phyloP scores from a whole-genome alignment of 2,329 filamentous ascomycete species.

The Aureobasidium sp. region DNA sequence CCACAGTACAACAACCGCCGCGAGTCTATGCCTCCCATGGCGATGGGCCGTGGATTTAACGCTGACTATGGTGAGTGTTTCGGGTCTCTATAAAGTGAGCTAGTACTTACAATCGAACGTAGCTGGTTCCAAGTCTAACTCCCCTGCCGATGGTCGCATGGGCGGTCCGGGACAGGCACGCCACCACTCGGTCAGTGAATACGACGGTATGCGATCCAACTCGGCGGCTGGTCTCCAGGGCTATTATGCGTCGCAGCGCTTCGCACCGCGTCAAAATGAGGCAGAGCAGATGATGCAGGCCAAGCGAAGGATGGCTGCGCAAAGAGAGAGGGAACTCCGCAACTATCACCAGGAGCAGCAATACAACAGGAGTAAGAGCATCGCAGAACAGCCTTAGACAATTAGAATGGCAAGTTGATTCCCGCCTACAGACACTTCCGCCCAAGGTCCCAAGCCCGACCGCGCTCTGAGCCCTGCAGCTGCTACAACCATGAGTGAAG shows the following conservation, averaged over 20 bases:
- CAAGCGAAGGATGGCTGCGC: constrained; percentile 97
- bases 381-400: constrained; percentile 24
- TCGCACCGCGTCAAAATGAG: constrained; percentile 80
- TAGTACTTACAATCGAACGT: not conserved
- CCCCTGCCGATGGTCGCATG: constrained; percentile 32
- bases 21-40: constrained; percentile 65
- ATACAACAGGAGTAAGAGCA: constrained; percentile 95
- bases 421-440: constrained; percentile 51
- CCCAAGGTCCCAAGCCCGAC: constrained; percentile 61
- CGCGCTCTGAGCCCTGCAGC: constrained; percentile 69
- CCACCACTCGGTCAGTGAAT: constrained; percentile 79
- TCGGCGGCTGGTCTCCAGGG: constrained; percentile 75
- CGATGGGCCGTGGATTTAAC: constrained; percentile 40
- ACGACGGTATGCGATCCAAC: constrained; percentile 66
- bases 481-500: constrained; percentile 76
- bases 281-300: constrained; percentile 98
- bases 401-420: constrained; percentile 25
- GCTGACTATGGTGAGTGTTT: constrained; percentile 46
- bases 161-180: constrained; percentile 54
- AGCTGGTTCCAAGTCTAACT: constrained; percentile 9
- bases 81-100: not conserved
- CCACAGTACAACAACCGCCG: constrained; percentile 54
- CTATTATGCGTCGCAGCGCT: constrained; percentile 90
- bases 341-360: constrained; percentile 99
- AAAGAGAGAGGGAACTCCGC: constrained; percentile 96